Conservation (phyloP, 2,329 filamentous ascomycete species). For the Dendryphion nanum region DNA sequence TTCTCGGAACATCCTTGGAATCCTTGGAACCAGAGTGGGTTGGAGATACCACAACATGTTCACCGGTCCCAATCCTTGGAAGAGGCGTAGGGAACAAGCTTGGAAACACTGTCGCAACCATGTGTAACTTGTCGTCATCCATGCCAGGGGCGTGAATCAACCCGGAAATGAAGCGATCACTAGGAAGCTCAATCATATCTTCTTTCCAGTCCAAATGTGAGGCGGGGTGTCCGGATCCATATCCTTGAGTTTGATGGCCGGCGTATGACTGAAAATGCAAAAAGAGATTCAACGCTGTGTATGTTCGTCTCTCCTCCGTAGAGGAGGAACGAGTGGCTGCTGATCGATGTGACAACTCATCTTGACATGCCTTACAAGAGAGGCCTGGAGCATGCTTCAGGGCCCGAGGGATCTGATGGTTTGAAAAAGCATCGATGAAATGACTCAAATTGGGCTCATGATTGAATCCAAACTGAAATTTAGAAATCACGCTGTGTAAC, state of each 20-base stretch:
- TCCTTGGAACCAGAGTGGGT: conserved; percentile 30
- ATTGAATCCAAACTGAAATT: conserved; percentile 58
- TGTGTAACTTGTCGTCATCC: conserved; percentile 54
- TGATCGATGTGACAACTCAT: conserved; percentile 24
- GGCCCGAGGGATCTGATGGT: conserved; percentile 40
- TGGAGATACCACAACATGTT: conserved; percentile 23
- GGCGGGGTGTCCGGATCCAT: conserved; percentile 20
- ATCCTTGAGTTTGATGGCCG: conserved; percentile 16
- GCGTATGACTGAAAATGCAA: conserved; percentile 59
- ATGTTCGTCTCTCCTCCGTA: conserved; percentile 40
- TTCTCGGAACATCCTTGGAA: conserved; percentile 20
- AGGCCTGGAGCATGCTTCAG: conserved; percentile 46
- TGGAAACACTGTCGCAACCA: conserved; percentile 54
- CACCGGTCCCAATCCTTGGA: conserved; percentile 42
- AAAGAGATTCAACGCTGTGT: conserved; percentile 54
- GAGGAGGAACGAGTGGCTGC: conserved; percentile 33
- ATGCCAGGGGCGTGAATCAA: conserved; percentile 55
- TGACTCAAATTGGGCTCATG: conserved; percentile 58
- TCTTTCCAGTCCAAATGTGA: conserved; percentile 54
- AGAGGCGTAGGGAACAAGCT: conserved; percentile 42
- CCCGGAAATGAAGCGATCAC: conserved; percentile 48
- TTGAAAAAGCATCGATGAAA: conserved; percentile 48
- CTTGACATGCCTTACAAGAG: conserved; percentile 43
- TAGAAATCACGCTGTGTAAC: conserved; percentile 61
- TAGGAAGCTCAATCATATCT: conserved; percentile 62